These are phyloP conservation scores for Dioscorea zingiberensis DNA, from an alignment of 106 monocot species.

Conservation along the genomic window DNA sequence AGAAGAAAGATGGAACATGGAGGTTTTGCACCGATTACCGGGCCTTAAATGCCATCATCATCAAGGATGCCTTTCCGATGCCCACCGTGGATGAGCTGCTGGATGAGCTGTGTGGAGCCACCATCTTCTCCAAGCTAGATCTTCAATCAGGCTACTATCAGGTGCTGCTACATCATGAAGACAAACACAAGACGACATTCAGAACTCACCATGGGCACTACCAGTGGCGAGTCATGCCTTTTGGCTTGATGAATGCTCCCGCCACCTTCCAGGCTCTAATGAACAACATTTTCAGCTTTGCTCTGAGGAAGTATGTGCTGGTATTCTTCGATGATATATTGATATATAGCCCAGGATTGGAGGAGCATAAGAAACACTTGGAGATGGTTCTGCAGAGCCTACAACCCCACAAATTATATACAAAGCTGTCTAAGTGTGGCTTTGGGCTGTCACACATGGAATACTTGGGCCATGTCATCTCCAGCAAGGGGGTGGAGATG, in stretches of 20 bases:
- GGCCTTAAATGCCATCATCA: neutral
- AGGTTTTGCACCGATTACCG: neutral
- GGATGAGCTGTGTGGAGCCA: neutral
- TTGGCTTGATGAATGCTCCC: neutral
- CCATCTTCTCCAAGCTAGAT: neutral
- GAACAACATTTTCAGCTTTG: neutral
- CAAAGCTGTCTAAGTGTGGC: too few relatives aligned
- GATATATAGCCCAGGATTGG: neutral
- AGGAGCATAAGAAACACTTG: neutral
- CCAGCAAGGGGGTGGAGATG: too few relatives aligned
- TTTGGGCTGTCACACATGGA: too few relatives aligned
- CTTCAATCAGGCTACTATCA: neutral
- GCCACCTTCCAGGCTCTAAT: neutral
- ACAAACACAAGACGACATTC: neutral
- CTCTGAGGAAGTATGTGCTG: neutral
- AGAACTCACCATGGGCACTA: neutral
- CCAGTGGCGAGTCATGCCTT: neutral
- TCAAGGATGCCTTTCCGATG: neutral
- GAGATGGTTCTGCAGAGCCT: neutral
- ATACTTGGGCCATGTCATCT: too few relatives aligned
- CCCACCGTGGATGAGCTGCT: neutral
- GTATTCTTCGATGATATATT: neutral
- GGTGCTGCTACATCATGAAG: neutral
- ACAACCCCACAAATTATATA: neutral
- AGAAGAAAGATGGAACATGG: conserved; percentile 2